Evolutionary conservation across 345 rosid genomes (phyloP), one percentile per base, ranked within the genome.

Genomic region (Ricinus communis): DNA sequence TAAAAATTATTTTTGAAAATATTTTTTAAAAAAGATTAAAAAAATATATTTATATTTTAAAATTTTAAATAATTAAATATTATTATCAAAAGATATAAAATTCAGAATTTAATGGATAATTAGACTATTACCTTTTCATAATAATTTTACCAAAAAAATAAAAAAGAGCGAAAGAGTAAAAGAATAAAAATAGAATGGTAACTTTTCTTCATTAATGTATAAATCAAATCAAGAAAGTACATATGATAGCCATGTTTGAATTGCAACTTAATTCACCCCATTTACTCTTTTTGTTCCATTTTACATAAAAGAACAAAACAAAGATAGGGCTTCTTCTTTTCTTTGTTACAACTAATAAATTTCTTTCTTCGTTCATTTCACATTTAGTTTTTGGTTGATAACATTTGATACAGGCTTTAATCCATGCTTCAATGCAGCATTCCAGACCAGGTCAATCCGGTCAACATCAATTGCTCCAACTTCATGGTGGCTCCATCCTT

Each of bases 401-500:
- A 6, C 0, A 27, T 25, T 40, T 13, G 91, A 85, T 5, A 84
- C 89, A 10, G 93, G 87, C 74, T 79, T 84, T 4, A 96, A 50
- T 30, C 97, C 97, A 65, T 88, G 90, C 58, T 82, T 93, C 68
- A 96, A 74, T 5, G 98, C 99, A 45, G 98, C 97, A 68, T 87
- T 76, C 99, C 99, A 96, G 24, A 96, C 98, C 2, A 84, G 8
- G 81, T 93, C 98, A 46, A 96, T 96, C 68, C 90, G 86, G 21
- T 87, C 93, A 5, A 96, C 97, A 19, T 96, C 93, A 3, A 96
- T 70, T 0, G 97, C 93, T 11, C 99, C 99, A 66, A 96, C 98
- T 81, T 96, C 99, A 68, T 96, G 96, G 75, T 93, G 97, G 25
- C 81, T 74, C 96, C 97, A 96, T 1, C 98, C 99, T 71, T 96